A percentile compares a stretch with the other conserved stretches of the same genome.
Conservation (phyloP, 164 flowering plant species). For the Sextonia rubra region DNA sequence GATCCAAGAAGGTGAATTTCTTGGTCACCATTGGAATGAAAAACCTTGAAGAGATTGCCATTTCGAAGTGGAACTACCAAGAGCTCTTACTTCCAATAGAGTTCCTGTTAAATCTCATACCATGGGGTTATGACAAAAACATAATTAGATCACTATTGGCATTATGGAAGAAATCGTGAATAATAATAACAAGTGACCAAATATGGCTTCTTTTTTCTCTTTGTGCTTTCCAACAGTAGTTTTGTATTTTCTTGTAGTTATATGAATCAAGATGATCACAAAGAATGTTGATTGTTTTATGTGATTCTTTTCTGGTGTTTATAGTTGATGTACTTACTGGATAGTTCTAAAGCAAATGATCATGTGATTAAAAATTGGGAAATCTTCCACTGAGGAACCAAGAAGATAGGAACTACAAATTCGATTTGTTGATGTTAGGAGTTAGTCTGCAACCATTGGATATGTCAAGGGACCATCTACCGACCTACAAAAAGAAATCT, state of each 20-base stretch:
- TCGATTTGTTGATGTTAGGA: background rate
- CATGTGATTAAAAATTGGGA: too few species aligned
- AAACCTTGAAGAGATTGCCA: background rate
- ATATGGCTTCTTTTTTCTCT: background rate
- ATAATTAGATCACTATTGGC: background rate
- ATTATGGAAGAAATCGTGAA: background rate
- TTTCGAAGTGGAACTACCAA: background rate
- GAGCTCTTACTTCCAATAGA: background rate
- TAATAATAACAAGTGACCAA: background rate
- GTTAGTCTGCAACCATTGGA: background rate
- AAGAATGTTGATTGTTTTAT: background rate
- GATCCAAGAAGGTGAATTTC: background rate
- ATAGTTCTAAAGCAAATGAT: too few species aligned
- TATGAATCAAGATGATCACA: background rate
- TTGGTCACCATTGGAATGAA: background rate
- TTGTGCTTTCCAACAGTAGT: background rate
- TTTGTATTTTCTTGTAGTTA: too few species aligned
- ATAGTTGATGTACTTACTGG: too few species aligned
- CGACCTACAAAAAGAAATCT: background rate
- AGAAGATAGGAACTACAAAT: too few species aligned
- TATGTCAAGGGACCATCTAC: background rate
- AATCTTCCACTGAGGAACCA: too few species aligned
- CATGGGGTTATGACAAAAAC: background rate
- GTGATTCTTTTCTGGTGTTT: too few species aligned
- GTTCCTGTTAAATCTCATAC: background rate